Evolutionary conservation across 139 green algal genomes (phyloP), one percentile per base, ranked within the genome.

Genomic region (Yamagishiella unicocca): DNA sequence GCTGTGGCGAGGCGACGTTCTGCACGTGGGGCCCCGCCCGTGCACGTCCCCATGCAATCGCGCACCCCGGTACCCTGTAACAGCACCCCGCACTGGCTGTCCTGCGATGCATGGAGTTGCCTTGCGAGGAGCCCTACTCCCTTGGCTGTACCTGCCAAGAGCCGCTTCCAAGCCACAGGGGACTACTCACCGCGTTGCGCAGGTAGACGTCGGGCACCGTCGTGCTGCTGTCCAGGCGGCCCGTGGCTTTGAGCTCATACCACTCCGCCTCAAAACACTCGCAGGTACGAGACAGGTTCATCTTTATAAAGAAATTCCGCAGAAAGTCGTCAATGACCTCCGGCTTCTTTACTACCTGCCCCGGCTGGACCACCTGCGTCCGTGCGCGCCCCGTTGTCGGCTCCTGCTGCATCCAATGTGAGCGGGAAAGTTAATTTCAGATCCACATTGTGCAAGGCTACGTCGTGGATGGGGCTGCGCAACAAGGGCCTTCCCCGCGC

Each of bases 321-420:
- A 98, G 90, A 85, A 97, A 97, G 87, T 98, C 96, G 80, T 98
- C 96, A 25, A 97, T 92, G 35, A 98, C 93, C 86, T 98, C 94
- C 22, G 94, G 92, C 73, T 84, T 88, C 61, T 88, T 87, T 9
- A 82, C 92, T 54, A 93, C 88, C 37, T 87, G 82, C 22, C 82
- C 82, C 22, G 82, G 82, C 25, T 55, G 35, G 12, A 80, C 67
- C 67, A 81, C 82, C 33, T 46, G 82, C 22, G 67, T 35, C 31
- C 50, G 42, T 37, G 46, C 31, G 29, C 27, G 25, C 38, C n/a
- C 80, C 40, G 55, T n/a, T 14, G 17, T 25, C 3, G 74, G 9
- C n/a, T 79, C 85, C 66, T 89, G 82, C 58, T 27, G 70, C 10
- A 46, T 33, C 24, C 33, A 72, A n/a, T n/a, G n/a, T n/a, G n/a